Percentiles rank a stretch among this genome's conserved stretches.
These are phyloP conservation scores for Pyrenula aspistea DNA, from an alignment of 495 filamentous ascomycete species.

Conservation along the genomic window DNA sequence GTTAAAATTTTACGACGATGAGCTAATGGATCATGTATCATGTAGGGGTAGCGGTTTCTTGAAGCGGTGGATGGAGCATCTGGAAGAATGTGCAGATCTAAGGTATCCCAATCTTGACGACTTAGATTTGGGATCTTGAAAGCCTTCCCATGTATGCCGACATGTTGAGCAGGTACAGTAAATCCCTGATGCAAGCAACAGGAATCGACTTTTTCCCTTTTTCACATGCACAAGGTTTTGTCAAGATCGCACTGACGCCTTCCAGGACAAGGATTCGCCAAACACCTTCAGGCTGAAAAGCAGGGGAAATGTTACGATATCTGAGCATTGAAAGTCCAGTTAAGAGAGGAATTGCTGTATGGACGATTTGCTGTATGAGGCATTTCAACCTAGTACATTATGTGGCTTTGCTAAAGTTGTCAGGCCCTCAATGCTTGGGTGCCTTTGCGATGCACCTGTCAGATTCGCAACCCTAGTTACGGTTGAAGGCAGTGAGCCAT, in stretches of 20 bases:
- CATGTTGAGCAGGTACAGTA: too few species aligned
- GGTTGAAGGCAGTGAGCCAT: neutral
- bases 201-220: too few species aligned
- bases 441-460: neutral
- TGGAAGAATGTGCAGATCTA: conserved; percentile 76
- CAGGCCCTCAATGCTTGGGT: neutral
- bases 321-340: too few species aligned
- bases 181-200: too few species aligned
- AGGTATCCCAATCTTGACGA: conserved; percentile 66
- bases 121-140: conserved; percentile 12
- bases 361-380: neutral
- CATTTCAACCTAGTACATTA: neutral
- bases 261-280: too few species aligned
- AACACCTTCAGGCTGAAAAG: too few species aligned
- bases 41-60: conserved; percentile 68
- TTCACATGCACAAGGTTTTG: too few species aligned
- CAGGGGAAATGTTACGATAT: too few species aligned
- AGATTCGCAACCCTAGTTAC: neutral
- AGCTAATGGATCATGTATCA: conserved; percentile 1
- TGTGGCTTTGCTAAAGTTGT: neutral
- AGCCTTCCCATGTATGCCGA: neutral
- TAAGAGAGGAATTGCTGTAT: too few species aligned
- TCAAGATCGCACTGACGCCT: too few species aligned
- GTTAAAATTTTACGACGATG: neutral
- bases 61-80: conserved; percentile 76